These are phyloP conservation scores for Melaleuca alternifolia DNA, from an alignment of 345 rosid species.

Conservation along the genomic window DNA sequence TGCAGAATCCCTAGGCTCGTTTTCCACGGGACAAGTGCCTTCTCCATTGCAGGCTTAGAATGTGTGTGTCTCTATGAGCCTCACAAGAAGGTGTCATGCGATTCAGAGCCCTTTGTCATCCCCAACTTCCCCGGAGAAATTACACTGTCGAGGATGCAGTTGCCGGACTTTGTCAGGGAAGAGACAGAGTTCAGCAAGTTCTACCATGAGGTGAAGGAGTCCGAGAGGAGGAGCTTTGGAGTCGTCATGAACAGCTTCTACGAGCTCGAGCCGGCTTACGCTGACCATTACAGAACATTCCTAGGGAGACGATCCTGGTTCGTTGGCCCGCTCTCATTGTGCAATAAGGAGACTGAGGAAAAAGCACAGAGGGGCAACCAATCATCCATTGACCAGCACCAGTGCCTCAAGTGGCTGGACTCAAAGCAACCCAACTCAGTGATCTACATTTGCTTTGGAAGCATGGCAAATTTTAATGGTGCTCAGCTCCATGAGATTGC, in stretches of 20 bases:
- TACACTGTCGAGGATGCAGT: constrained; percentile 5
- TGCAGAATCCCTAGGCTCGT: constrained; percentile 20
- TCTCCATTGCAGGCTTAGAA: not conserved
- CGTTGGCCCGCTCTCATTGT: constrained; percentile 45
- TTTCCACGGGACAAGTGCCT: constrained; percentile 22
- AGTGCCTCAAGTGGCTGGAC: constrained; percentile 36
- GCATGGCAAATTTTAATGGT: constrained; percentile 2
- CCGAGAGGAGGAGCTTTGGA: constrained; percentile 45
- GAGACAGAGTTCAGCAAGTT: constrained; percentile 4
- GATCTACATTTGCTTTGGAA: constrained; percentile 37
- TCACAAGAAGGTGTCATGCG: constrained; percentile 5
- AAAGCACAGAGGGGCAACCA: constrained; percentile 22
- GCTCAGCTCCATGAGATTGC: constrained; percentile 33
- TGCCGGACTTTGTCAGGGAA: not conserved
- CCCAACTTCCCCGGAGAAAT: constrained; percentile 27
- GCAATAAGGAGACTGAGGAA: constrained; percentile 13
- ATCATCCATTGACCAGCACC: constrained; percentile 8
- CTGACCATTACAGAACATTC: constrained; percentile 23
- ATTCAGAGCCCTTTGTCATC: constrained; percentile 17
- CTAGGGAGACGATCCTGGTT: constrained; percentile 46
- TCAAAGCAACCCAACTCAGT: constrained; percentile 26
- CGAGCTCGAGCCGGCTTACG: constrained; percentile 55
- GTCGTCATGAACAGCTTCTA: constrained; percentile 61
- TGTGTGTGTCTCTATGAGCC: constrained; percentile 2
- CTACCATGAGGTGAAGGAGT: constrained; percentile 4